phyloP scores from a whole-genome alignment of 352 stramenopile species.

The Phytophthora brassicae region DNA sequence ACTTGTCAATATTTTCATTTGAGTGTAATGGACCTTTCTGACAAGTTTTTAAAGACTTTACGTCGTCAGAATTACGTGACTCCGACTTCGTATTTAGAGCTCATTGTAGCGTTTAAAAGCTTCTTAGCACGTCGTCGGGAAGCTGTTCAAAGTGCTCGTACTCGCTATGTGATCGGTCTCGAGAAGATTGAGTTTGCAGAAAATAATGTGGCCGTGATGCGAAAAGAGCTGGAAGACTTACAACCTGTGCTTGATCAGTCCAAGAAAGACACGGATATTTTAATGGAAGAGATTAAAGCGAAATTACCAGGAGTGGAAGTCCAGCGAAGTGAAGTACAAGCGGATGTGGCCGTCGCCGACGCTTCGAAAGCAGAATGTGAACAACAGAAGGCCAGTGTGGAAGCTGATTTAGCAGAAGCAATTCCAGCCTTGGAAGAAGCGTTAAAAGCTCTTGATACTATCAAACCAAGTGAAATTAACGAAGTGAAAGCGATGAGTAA shows the following conservation, averaged over 20 bases:
- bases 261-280: slow-evolving; percentile 90
- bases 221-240: slow-evolving; percentile 92
- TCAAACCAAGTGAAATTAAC: slow-evolving; percentile 92
- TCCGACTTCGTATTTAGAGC: slow-evolving; percentile 94
- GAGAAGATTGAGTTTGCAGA: slow-evolving; percentile 95
- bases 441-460: slow-evolving; percentile 91
- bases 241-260: slow-evolving; percentile 92
- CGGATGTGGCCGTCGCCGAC: slow-evolving; percentile 75
- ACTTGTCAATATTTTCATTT: slow-evolving; percentile 94
- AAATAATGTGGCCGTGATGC: slow-evolving; percentile 93
- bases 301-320: slow-evolving; percentile 91
- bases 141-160: slow-evolving; percentile 79
- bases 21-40: slow-evolving; percentile 85
- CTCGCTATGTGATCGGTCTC: slow-evolving; percentile 90
- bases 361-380: slow-evolving; percentile 90
- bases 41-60: slow-evolving; percentile 80
- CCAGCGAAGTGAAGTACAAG: slow-evolving; percentile 77
- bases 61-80: slow-evolving; percentile 95
- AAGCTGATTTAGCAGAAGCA: slow-evolving; percentile 91
- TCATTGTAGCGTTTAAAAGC: slow-evolving; percentile 94
- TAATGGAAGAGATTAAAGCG: slow-evolving; percentile 94
- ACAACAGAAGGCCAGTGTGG: slow-evolving; percentile 83
- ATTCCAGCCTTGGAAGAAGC: slow-evolving; percentile 92
- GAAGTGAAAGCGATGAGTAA: slow-evolving; percentile 94
- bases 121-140: slow-evolving; percentile 84